A percentile compares a stretch with the other conserved stretches of the same genome.
Conservation (phyloP, 345 rosid species). For the Garcia nutans region DNA sequence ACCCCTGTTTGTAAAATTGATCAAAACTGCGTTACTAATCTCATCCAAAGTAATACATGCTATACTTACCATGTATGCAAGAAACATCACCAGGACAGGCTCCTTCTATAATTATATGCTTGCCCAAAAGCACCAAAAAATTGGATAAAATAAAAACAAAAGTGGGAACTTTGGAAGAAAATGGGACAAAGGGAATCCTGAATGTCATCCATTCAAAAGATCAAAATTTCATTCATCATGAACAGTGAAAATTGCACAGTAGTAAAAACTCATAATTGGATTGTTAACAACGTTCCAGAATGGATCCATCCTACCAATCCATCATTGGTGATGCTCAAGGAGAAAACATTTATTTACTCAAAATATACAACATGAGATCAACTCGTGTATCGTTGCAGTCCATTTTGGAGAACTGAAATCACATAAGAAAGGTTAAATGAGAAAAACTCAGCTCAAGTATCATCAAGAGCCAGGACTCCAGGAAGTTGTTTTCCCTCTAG, state of each 20-base stretch:
- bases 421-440: neutral
- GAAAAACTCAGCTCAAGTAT: constrained; percentile 39
- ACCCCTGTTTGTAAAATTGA: too few relatives aligned
- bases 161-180: too few relatives aligned
- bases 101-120: too few relatives aligned
- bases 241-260: neutral
- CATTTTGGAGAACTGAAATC: constrained; percentile 25
- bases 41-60: too few relatives aligned
- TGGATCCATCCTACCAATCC: neutral
- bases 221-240: neutral
- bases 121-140: too few relatives aligned
- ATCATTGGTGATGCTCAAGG: neutral
- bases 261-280: neutral
- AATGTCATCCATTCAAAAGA: neutral
- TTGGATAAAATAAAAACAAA: too few relatives aligned
- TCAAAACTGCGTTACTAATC: too few relatives aligned
- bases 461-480: constrained; percentile 91
- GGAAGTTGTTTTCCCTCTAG: constrained; percentile 90
- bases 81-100: too few relatives aligned
- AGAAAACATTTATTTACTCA: constrained; percentile 15
- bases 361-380: constrained; percentile 15
- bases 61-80: too few relatives aligned
- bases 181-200: neutral
- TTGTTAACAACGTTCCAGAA: neutral
- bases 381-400: neutral